phyloP scores from a whole-genome alignment of 495 filamentous ascomycete species.

The Friedmanniomyces endolithicus region DNA sequence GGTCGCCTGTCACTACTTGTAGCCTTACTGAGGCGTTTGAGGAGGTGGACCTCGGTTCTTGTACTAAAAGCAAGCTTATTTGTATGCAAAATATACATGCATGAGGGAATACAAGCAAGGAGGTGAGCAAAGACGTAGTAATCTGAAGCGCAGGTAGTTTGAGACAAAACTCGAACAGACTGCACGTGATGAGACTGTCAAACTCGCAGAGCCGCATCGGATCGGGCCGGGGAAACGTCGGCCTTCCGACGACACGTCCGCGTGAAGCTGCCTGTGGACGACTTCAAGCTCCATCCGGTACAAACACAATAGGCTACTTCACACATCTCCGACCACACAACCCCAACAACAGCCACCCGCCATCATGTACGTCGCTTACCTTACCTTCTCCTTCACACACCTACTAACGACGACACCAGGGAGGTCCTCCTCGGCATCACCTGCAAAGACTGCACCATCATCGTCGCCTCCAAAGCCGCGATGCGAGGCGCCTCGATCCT shows the following conservation, averaged over 20 bases:
- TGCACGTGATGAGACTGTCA: neutral
- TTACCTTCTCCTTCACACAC: neutral
- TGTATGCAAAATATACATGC: no score
- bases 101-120: no score
- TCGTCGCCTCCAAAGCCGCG: slow-evolving; percentile 92
- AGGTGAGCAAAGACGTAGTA: no score
- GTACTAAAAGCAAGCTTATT: no score
- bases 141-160: no score
- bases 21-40: no score
- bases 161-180: no score
- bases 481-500: slow-evolving; percentile 95
- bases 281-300: neutral
- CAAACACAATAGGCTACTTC: neutral
- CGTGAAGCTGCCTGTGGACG: neutral
- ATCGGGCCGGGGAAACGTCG: neutral
- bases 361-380: neutral
- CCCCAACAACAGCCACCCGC: neutral
- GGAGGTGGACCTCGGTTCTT: no score
- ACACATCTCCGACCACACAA: no score
- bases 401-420: slow-evolving; percentile 38
- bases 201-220: neutral
- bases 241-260: neutral
- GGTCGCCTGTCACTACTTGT: no score
- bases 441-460: slow-evolving; percentile 95
- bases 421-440: slow-evolving; percentile 97